Percentiles rank a stretch among this genome's conserved stretches.
These are phyloP conservation scores for Suhomyces kunorum DNA, from an alignment of 1,139 yeast genomes.

Conservation along the genomic window DNA sequence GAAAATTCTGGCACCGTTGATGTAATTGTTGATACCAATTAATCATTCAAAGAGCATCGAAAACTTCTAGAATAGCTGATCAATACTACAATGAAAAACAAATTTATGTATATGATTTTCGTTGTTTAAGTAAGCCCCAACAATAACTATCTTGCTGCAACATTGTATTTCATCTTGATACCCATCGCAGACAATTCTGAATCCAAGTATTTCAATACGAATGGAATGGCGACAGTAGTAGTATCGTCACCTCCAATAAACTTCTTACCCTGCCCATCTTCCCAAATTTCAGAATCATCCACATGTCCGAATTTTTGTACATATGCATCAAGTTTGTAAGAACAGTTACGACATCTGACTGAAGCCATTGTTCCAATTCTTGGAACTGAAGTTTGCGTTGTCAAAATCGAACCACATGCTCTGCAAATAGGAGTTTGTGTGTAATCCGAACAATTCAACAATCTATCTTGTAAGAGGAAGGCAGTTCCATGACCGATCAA, in stretches of 20 bases:
- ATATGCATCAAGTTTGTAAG: conserved; percentile 56
- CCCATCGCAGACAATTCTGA: conserved; percentile 99
- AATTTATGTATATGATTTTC: background rate
- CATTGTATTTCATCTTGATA: conserved; percentile 85
- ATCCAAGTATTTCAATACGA: conserved; percentile 91
- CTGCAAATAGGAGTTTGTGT: conserved; percentile 89
- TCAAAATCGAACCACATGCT: conserved; percentile 86
- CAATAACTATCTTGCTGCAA: conserved; percentile 23
- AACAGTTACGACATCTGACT: conserved; percentile 90
- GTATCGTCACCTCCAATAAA: conserved; percentile 91
- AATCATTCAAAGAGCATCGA: too few species aligned
- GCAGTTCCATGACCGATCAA: conserved; percentile 99
- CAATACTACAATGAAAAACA: too few species aligned
- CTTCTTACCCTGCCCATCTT: conserved; percentile 91
- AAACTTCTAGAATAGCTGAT: background rate
- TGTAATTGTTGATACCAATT: background rate
- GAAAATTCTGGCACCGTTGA: conserved; percentile 33
- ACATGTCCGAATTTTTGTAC: conserved; percentile 45
- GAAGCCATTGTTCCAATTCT: conserved; percentile 80
- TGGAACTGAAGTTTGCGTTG: conserved; percentile 89
- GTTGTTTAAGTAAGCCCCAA: background rate
- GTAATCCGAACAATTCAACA: conserved; percentile 94
- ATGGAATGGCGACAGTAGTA: conserved; percentile 94
- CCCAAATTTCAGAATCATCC: conserved; percentile 87
- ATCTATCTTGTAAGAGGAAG: conserved; percentile 88